A percentile compares a stretch with the other conserved stretches of the same genome.
phyloP scores from a whole-genome alignment of 2,329 filamentous ascomycete genomes.

The Dactylellina sp. region DNA sequence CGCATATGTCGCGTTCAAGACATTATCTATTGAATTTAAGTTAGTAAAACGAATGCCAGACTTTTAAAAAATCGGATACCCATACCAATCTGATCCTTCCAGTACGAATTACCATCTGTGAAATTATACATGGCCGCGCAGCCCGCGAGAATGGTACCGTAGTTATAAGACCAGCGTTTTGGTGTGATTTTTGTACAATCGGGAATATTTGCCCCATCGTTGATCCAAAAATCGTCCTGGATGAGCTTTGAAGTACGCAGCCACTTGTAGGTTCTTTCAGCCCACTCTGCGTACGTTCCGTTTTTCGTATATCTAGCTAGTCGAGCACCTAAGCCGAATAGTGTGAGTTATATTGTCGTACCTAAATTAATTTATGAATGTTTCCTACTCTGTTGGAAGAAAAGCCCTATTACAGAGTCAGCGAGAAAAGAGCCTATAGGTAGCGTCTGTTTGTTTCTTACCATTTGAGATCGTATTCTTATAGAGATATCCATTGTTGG shows the following conservation, averaged over 20 bases:
- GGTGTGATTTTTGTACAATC: slow-evolving; percentile 73
- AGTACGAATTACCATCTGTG: slow-evolving; percentile 51
- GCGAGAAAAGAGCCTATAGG: too few species aligned
- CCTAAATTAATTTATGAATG: not conserved
- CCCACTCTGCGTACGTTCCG: slow-evolving; percentile 73
- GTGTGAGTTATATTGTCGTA: not conserved
- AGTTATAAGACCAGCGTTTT: slow-evolving; percentile 76
- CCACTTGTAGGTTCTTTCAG: slow-evolving; percentile 74
- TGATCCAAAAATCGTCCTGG: slow-evolving; percentile 73
- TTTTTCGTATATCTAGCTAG: slow-evolving; percentile 69
- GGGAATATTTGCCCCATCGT: slow-evolving; percentile 72
- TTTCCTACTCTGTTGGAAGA: slow-evolving; percentile 47
- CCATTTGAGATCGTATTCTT: slow-evolving; percentile 72
- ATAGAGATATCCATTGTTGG: slow-evolving; percentile 75
- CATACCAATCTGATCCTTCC: slow-evolving; percentile 43
- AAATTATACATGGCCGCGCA: slow-evolving; percentile 77
- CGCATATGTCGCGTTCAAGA: slow-evolving; percentile 38
- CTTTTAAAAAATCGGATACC: not conserved
- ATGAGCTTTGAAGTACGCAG: slow-evolving; percentile 70
- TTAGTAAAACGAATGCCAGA: not conserved
- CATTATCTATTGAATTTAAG: too few species aligned
- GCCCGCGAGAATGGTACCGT: slow-evolving; percentile 73
- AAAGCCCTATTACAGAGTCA: slow-evolving; percentile 56
- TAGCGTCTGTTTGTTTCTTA: slow-evolving; percentile 67
- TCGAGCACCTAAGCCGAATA: slow-evolving; percentile 63